Base-by-base conservation (phyloP, 805 yeast species). In the Kazachstania martiniae region DNA sequence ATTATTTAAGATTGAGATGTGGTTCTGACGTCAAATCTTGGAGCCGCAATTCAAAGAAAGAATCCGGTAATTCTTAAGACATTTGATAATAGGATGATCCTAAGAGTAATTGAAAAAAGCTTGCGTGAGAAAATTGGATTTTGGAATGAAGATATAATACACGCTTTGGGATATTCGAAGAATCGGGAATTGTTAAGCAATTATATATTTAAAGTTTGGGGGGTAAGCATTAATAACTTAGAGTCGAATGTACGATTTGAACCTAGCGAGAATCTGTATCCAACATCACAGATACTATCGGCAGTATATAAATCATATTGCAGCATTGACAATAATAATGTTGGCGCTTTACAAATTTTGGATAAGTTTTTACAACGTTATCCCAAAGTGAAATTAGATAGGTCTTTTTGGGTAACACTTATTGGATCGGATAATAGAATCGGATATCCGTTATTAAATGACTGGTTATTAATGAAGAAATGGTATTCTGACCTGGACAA, bases 401-500 rank as follows among this genome's bases (percentile, higher is more conserved):
- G 17, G n/a, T 8, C 31, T 4, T 52, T 51, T 26, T 54, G 59
- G 59, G 40, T 50, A 29, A 38, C 47, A 22, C 17, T 23, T 46
- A 12, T 31, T 44, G 6, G 45, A 46, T 21, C 38, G 47, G 39
- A 38, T 47, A 19, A 33, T 31, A 7, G 22, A 22, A 19, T 22
- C 34, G 3, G 27, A 30, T 8, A 17, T 12, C 4, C 18, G 25
- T 15, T 4, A 25, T 5, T n/a, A 14, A 8, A 25, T 16, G 10
- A 23, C 14, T 49, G 51, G 49, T 22, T 36, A 6, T 32, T 42
- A 5, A 40, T 53, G 49, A 43, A 36, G 17, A 39, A 40, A n/a
- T 50, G 55, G 53, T 41, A 47, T 31, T 8, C 7, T 13, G 19
- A 28, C 18, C 27, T 34, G 32, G 12, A 21, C 21, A 19, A 29